Evolutionary conservation across 2,329 filamentous ascomycete species (phyloP), one percentile per base, ranked within the genome.

Genomic region (Ceratocystis colombiana): DNA sequence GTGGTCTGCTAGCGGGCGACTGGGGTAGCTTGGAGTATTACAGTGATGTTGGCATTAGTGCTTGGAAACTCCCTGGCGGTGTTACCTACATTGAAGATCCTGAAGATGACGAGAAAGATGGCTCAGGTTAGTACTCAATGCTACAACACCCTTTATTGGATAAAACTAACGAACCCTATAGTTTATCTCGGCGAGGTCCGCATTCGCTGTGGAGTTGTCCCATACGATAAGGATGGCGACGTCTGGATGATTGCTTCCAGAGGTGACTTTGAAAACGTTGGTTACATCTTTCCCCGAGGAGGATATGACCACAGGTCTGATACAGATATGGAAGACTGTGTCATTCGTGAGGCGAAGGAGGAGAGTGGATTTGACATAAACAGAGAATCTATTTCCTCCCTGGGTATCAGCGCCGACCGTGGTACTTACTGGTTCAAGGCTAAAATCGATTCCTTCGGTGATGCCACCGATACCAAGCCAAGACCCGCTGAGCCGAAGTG

Each of bases 241-340:
- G 17, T 59, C 17, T 59, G 53, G 53, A 59, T 59, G 53, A 33
- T 59, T 59, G 25, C 53, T 33, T 5, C 28, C 28, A 37, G 17
- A 20, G 10, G 10, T 0, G 3, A 59, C 25, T 59, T 59, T 17
- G 15, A 17, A 0, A 8, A 2, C 0, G 28, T 33, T 6, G 53
- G 53, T 15, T 59, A 30, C 12, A 22, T 59, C n/a, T 3, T 59
- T 5, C 53, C 53, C 28, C 25, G 28, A 2, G 53, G 53, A n/a
- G 53, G 53, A 17, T 59, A 33, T 12, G 2, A 59, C 53, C 0
- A 2, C 4, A 33, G 2, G 0, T 22, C 2, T 22, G 53, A 59
- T 37, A 0, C 1, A 0, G 7, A 59, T 17, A 30, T 59, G 25
- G 0, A 8, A 8, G 28, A 59, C 10, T 59, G 53, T 37, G 53